phyloP scores from a whole-genome alignment of 176 grass and related monocot genomes.

The Saccharum officinarum region DNA sequence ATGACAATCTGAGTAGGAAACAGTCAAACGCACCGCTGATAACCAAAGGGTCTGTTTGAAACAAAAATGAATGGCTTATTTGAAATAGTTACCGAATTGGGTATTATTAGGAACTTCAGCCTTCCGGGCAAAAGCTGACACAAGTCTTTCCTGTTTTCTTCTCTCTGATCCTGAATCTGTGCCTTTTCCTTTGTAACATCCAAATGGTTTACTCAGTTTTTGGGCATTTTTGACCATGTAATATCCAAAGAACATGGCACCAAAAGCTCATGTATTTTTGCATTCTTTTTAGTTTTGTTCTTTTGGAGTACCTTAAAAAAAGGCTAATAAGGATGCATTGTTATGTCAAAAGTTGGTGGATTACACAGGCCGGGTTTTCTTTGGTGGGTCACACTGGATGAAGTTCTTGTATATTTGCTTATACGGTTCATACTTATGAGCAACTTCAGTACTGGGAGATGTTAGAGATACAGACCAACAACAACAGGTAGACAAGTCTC shows the following conservation, averaged over 20 bases:
- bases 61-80: not conserved
- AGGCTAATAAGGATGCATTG: not conserved
- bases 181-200: not conserved
- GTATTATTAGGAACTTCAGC: not conserved
- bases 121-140: not conserved
- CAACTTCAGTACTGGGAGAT: not conserved
- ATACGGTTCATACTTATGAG: too few relatives aligned
- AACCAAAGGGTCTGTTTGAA: not conserved
- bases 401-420: too few relatives aligned
- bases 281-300: not conserved
- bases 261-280: too few relatives aligned
- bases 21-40: not conserved
- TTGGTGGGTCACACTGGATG: too few relatives aligned
- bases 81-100: not conserved
- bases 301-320: not conserved
- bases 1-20: not conserved
- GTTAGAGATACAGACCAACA: too few relatives aligned
- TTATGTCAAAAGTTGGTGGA: not conserved
- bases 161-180: not conserved
- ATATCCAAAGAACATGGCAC: not conserved
- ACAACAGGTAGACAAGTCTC: too few relatives aligned
- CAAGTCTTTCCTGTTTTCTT: not conserved
- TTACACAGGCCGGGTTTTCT: not conserved
- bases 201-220: not conserved
- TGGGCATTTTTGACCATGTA: too few relatives aligned